Percentiles rank a stretch among this genome's conserved stretches.
Evolutionary conservation across 139 green algal species (phyloP).

Genomic region (Deuterostichococcus epilithicus): DNA sequence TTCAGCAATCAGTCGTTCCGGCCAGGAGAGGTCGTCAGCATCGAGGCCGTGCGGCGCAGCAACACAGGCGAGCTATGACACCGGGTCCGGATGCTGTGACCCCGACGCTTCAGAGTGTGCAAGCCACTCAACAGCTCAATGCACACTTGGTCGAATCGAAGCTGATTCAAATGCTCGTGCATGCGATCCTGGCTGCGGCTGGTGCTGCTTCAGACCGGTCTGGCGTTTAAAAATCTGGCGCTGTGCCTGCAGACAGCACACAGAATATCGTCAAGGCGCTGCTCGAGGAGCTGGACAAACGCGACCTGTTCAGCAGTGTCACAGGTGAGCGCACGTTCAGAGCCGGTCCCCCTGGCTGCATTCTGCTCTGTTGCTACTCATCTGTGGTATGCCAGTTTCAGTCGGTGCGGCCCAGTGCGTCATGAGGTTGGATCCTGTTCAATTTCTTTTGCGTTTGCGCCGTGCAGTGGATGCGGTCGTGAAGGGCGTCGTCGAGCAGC

Average conservation of each 20-base stretch:
- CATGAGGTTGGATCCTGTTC: no score
- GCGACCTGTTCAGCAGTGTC: background rate
- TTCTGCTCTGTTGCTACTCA: no score
- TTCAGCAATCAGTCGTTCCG: background rate
- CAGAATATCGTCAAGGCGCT: background rate
- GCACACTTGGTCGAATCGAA: no score
- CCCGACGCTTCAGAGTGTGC: no score
- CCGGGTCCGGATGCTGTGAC: no score
- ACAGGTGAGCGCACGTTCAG: background rate
- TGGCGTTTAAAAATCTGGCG: no score
- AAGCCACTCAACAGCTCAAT: background rate
- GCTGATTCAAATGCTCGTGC: no score
- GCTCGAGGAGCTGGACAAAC: background rate
- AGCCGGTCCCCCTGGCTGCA: background rate
- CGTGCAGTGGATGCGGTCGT: background rate
- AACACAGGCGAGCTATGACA: background rate
- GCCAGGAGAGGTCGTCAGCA: background rate
- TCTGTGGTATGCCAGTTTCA: no score
- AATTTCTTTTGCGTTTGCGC: no score
- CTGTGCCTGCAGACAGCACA: background rate
- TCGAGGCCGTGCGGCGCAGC: background rate
- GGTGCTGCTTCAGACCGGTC: no score
- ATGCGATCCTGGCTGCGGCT: no score
- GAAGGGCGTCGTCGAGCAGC: background rate
- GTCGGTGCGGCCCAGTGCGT: no score